These are phyloP conservation scores for Chlorella variabilis DNA, from an alignment of 163 green algal species.

Conservation along the genomic window DNA sequence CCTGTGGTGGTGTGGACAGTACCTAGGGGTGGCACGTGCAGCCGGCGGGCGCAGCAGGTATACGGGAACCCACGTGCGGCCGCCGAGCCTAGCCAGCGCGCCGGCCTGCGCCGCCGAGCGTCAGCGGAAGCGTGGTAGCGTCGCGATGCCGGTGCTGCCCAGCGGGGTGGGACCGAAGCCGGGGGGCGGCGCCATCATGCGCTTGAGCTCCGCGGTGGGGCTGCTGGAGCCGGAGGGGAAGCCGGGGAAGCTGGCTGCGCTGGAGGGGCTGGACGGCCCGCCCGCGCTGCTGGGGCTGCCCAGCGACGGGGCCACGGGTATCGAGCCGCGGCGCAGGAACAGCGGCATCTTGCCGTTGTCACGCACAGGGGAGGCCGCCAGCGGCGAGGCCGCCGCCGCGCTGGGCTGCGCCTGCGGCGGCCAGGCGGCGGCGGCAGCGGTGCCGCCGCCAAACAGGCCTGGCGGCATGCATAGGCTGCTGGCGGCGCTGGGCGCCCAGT, in stretches of 20 bases:
- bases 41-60: too few relatives aligned
- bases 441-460: background rate
- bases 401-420: background rate
- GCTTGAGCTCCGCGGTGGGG: conserved; percentile 20
- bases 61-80: too few relatives aligned
- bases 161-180: conserved; percentile 18
- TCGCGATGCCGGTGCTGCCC: conserved; percentile 1
- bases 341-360: conserved; percentile 17
- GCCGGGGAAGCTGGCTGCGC: conserved; percentile 27
- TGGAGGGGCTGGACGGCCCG: background rate
- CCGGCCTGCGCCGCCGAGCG: too few relatives aligned
- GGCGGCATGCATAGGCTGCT: background rate
- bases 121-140: conserved; percentile 36
- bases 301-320: background rate
- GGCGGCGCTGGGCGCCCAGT: conserved; percentile 11
- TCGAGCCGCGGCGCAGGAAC: conserved; percentile 24
- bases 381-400: background rate
- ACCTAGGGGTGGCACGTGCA: too few relatives aligned
- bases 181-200: conserved; percentile 8
- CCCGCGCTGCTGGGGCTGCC: background rate
- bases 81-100: too few relatives aligned
- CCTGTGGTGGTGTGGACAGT: too few relatives aligned
- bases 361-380: background rate
- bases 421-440: background rate
- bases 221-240: conserved; percentile 20